A percentile compares a stretch with the other conserved stretches of the same genome.
Conservation (phyloP, 441 rosid species). For the Brassica balearica region DNA sequence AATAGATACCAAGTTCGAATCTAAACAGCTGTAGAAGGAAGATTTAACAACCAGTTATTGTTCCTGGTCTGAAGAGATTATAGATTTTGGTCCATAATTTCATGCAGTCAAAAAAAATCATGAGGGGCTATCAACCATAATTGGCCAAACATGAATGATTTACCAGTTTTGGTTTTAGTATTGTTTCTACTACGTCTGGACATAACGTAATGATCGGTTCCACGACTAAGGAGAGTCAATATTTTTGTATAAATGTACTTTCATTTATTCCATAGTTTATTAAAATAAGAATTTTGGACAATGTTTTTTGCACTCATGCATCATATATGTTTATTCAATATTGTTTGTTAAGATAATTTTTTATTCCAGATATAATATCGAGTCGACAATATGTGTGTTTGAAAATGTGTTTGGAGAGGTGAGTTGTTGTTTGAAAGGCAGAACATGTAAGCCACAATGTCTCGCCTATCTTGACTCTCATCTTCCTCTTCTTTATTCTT, state of each 20-base stretch:
- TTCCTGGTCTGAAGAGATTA: too few species aligned
- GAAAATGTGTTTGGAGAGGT: conserved; percentile 17
- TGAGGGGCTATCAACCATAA: conserved; percentile 10
- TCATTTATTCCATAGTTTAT: background rate
- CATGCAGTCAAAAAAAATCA: too few species aligned
- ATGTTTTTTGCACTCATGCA: background rate
- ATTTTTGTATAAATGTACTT: background rate
- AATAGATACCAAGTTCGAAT: too few species aligned
- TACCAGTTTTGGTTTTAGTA: conserved; percentile 9
- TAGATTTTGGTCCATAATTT: too few species aligned
- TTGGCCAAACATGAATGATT: conserved; percentile 18
- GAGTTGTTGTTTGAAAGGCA: conserved; percentile 34
- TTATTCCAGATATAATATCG: background rate
- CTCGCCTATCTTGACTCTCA: conserved; percentile 20
- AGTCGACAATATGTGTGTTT: conserved; percentile 21
- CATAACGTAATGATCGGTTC: background rate
- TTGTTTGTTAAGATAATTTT: background rate
- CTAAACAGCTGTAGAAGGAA: too few species aligned
- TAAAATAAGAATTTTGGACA: background rate
- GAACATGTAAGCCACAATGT: conserved; percentile 42
- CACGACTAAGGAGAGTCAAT: background rate
- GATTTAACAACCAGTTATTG: too few species aligned
- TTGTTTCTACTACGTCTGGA: conserved; percentile 6
- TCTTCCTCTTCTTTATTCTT: background rate
- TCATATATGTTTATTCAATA: background rate